A percentile compares a stretch with the other conserved stretches of the same genome.
These are phyloP conservation scores for Ophiocordyceps robertsii DNA, from an alignment of 2,329 filamentous ascomycete genomes.

Conservation along the genomic window DNA sequence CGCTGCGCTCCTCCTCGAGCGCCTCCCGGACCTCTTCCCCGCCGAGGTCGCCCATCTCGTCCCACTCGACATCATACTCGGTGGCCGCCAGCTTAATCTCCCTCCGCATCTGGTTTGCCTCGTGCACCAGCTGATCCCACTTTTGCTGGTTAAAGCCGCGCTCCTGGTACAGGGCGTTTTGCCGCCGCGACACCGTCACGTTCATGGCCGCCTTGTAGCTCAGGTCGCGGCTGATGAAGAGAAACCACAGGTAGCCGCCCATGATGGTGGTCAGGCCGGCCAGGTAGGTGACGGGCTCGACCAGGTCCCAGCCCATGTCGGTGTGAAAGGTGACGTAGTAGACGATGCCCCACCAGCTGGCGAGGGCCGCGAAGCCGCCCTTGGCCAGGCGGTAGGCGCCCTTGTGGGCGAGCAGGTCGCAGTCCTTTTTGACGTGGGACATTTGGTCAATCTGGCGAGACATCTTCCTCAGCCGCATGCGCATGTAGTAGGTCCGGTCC, in stretches of 20 bases:
- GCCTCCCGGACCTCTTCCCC: conserved; percentile 49
- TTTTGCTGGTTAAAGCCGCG: conserved; percentile 61
- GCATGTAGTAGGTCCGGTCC: conserved; percentile 81
- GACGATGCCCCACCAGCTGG: conserved; percentile 70
- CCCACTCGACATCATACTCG: conserved; percentile 86
- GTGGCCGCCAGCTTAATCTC: conserved; percentile 72
- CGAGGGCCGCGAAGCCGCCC: conserved; percentile 60
- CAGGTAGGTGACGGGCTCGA: conserved; percentile 84
- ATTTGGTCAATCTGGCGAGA: conserved; percentile 54
- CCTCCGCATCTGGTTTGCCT: conserved; percentile 61
- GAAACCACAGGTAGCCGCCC: conserved; percentile 83
- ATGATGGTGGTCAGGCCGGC: conserved; percentile 78
- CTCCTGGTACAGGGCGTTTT: conserved; percentile 61
- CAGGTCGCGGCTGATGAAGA: conserved; percentile 83
- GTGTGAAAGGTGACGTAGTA: conserved; percentile 63
- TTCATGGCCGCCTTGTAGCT: conserved; percentile 80
- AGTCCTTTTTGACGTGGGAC: conserved; percentile 66
- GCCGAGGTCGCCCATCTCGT: conserved; percentile 61
- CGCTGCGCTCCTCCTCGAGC: conserved; percentile 37
- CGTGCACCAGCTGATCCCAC: conserved; percentile 70
- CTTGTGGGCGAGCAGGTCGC: conserved; percentile 63
- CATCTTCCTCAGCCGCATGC: conserved; percentile 61
- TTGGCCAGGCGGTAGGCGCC: conserved; percentile 69
- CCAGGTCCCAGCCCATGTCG: conserved; percentile 75
- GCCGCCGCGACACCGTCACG: conserved; percentile 67